phyloP scores from a whole-genome alignment of 345 rosid genomes.

The Limnanthes douglasii region DNA sequence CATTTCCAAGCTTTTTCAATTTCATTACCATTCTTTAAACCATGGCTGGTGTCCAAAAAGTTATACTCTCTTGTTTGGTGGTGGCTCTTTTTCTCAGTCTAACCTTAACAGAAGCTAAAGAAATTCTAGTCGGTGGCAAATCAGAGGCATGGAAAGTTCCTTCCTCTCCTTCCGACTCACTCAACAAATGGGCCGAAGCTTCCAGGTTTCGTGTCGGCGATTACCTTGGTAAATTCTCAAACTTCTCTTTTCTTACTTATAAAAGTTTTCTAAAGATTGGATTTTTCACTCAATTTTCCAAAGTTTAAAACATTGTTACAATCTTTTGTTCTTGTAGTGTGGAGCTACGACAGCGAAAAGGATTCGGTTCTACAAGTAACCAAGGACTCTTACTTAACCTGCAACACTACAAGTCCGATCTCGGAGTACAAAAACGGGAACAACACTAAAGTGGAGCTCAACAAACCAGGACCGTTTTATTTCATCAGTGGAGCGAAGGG shows the following conservation, averaged over 20 bases:
- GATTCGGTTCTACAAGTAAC: constrained; percentile 29
- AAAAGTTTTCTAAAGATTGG: not conserved
- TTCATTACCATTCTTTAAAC: not conserved
- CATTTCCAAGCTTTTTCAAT: too few species aligned
- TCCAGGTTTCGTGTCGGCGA: constrained; percentile 53
- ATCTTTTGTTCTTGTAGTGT: constrained; percentile 34
- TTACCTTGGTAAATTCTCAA: constrained; percentile 27
- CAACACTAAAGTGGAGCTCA: constrained; percentile 18
- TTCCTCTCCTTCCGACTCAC: constrained; percentile 52
- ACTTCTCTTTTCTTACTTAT: not conserved
- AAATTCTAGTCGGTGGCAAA: constrained; percentile 39
- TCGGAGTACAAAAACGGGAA: constrained; percentile 12
- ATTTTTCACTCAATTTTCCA: too few species aligned
- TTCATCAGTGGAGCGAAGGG: constrained; percentile 21
- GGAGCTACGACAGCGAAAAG: constrained; percentile 49
- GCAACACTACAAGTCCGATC: constrained; percentile 17
- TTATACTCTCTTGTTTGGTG: constrained; percentile 10
- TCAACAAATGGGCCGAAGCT: constrained; percentile 60
- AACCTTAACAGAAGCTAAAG: constrained; percentile 20
- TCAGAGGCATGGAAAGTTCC: constrained; percentile 40
- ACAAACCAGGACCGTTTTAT: constrained; percentile 15
- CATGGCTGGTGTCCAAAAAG: constrained; percentile 14
- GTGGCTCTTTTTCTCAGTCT: constrained; percentile 10
- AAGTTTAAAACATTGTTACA: too few species aligned
- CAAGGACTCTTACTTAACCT: constrained; percentile 13